Evolutionary conservation across 2,329 filamentous ascomycete species (phyloP).

Genomic region (Cladophialophora exuberans): DNA sequence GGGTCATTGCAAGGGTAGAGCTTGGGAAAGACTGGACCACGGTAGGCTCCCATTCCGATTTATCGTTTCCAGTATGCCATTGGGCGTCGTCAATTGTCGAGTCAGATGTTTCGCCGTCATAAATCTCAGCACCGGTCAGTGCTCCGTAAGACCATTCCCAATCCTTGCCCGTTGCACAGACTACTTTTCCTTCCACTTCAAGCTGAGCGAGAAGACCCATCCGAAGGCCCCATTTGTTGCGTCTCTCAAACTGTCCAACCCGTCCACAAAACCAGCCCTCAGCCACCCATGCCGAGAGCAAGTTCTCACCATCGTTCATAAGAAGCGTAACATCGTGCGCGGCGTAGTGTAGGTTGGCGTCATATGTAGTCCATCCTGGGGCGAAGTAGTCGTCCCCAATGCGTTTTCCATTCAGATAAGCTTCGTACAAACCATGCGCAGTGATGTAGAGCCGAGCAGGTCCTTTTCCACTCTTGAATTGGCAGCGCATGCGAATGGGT

Average conservation of each 20-base stretch:
- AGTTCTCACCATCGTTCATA: conserved; percentile 43
- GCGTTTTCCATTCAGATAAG: conserved; percentile 50
- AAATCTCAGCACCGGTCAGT: background rate
- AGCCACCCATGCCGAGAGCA: conserved; percentile 47
- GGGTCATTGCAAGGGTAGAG: background rate
- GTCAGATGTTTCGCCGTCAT: background rate
- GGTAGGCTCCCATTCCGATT: background rate
- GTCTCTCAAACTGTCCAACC: conserved; percentile 36
- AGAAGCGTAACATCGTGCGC: conserved; percentile 55
- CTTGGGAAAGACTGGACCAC: too few species aligned
- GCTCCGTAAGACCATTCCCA: conserved; percentile 50
- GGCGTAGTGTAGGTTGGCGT: conserved; percentile 54
- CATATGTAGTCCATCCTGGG: conserved; percentile 58
- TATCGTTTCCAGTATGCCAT: background rate
- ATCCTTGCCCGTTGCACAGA: background rate
- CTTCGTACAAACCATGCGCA: conserved; percentile 50
- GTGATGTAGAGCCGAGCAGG: conserved; percentile 53
- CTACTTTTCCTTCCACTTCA: conserved; percentile 20
- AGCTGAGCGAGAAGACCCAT: conserved; percentile 35
- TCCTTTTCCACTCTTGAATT: background rate
- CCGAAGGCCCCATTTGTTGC: conserved; percentile 34
- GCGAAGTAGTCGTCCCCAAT: conserved; percentile 49
- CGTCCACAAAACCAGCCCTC: conserved; percentile 55
- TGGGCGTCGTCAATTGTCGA: background rate
- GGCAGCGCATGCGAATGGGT: background rate